Conservation (phyloP, 106 monocot genomes). For the Apostasia ramifera region DNA sequence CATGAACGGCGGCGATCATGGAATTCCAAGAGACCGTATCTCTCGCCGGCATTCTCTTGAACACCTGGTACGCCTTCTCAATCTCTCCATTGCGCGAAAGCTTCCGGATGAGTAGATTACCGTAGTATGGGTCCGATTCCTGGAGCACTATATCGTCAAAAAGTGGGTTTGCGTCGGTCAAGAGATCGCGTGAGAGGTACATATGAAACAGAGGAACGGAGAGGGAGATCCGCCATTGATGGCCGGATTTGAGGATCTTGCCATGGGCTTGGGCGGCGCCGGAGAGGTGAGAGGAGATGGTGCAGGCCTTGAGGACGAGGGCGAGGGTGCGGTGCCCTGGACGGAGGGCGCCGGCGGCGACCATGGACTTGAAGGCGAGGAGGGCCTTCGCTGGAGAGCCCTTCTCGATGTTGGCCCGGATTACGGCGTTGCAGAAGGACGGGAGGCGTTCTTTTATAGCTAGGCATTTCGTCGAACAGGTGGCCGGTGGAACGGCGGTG, state of each 20-base stretch:
- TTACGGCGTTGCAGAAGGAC: slow-evolving; percentile 17
- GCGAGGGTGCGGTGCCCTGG: slow-evolving; percentile 33
- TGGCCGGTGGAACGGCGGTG: not conserved
- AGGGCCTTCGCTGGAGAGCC: slow-evolving; percentile 36
- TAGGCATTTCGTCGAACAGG: slow-evolving; percentile 15
- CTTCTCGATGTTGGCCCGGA: slow-evolving; percentile 26
- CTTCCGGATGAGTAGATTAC: slow-evolving; percentile 30
- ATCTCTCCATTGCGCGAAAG: slow-evolving; percentile 13
- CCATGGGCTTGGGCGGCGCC: slow-evolving; percentile 10
- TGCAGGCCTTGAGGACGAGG: slow-evolving; percentile 25
- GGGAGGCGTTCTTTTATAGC: not conserved
- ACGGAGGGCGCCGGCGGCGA: slow-evolving; percentile 10
- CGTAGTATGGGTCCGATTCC: slow-evolving; percentile 19
- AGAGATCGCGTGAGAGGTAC: slow-evolving; percentile 6
- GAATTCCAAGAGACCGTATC: slow-evolving; percentile 58
- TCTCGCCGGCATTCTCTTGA: slow-evolving; percentile 18
- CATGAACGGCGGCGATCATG: slow-evolving; percentile 25
- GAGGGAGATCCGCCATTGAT: not conserved
- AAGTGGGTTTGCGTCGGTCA: slow-evolving; percentile 23
- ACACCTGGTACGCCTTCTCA: slow-evolving; percentile 21
- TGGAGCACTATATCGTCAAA: slow-evolving; percentile 14
- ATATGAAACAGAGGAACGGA: slow-evolving; percentile 21
- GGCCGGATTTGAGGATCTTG: slow-evolving; percentile 25
- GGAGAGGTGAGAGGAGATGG: slow-evolving; percentile 3
- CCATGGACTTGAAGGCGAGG: slow-evolving; percentile 21